Conservation (phyloP, 164 flowering plant species). For the Houttuynia cordata region DNA sequence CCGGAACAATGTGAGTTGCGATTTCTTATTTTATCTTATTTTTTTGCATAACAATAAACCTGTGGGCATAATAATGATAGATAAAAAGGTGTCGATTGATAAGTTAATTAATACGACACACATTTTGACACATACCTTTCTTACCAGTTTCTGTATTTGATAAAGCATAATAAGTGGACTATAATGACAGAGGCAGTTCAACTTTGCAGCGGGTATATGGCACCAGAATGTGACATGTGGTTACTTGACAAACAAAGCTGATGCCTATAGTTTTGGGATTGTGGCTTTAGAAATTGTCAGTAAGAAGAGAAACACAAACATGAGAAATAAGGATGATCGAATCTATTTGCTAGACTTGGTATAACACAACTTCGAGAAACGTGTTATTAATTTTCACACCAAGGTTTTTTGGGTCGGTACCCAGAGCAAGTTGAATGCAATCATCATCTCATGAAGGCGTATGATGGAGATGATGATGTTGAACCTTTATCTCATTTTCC, state of each 20-base stretch:
- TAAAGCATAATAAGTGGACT: too few species aligned
- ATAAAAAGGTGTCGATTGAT: too few species aligned
- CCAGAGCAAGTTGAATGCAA: too few species aligned
- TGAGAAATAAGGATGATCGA: conserved; percentile 11
- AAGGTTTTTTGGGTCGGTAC: too few species aligned
- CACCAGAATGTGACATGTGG: conserved; percentile 57
- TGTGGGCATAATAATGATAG: too few species aligned
- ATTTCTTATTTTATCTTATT: not conserved
- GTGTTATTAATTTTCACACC: not conserved
- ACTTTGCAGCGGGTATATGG: conserved; percentile 49
- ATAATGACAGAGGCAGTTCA: not conserved
- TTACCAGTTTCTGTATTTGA: too few species aligned
- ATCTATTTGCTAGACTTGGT: conserved; percentile 40
- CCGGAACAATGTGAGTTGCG: conserved; percentile 35
- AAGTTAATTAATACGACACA: not conserved
- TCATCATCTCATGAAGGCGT: too few species aligned
- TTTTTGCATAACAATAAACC: not conserved
- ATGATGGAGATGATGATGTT: too few species aligned
- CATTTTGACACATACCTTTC: not conserved
- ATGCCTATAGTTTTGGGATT: conserved; percentile 49
- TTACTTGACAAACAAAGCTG: conserved; percentile 38
- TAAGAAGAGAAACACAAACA: conserved; percentile 25
- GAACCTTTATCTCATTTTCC: too few species aligned
- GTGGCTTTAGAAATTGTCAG: conserved; percentile 38
- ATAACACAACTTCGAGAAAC: not conserved